Conservation (phyloP, 2,329 filamentous ascomycete species). For the Didymella pinodella region DNA sequence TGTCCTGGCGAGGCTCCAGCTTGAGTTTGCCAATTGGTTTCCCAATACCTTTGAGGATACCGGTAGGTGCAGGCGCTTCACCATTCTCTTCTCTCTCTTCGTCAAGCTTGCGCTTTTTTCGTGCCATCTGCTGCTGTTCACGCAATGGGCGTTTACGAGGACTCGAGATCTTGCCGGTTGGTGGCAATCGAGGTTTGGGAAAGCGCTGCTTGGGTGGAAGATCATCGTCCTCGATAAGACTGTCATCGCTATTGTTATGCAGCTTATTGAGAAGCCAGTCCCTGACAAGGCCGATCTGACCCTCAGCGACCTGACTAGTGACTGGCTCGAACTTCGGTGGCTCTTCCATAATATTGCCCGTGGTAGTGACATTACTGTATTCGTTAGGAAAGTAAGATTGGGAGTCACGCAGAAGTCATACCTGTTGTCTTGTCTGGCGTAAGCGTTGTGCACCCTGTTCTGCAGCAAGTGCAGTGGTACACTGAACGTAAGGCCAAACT, state of each 20-base stretch:
- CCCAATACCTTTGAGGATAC: conserved; percentile 52
- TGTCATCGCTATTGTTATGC: conserved; percentile 80
- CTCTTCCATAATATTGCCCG: conserved; percentile 69
- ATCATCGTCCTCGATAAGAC: conserved; percentile 92
- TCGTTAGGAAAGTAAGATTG: conserved; percentile 28
- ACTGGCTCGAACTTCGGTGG: conserved; percentile 78
- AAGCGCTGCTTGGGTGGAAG: conserved; percentile 88
- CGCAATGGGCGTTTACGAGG: conserved; percentile 83
- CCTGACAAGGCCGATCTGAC: conserved; percentile 85
- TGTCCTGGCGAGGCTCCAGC: conserved; percentile 65
- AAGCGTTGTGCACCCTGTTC: conserved; percentile 84
- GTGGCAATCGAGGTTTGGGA: conserved; percentile 66
- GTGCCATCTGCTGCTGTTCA: conserved; percentile 82
- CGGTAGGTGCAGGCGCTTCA: conserved; percentile 33
- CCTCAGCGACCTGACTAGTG: conserved; percentile 76
- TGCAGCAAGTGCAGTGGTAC: conserved; percentile 95
- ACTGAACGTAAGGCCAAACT: conserved; percentile 87
- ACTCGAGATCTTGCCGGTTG: conserved; percentile 86
- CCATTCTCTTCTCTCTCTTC: conserved; percentile 53
- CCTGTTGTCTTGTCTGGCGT: conserved; percentile 76
- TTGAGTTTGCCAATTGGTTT: conserved; percentile 64
- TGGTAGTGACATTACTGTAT: conserved; percentile 65
- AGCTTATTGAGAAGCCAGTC: conserved; percentile 92
- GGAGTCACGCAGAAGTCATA: conserved; percentile 45
- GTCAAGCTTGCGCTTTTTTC: conserved; percentile 81